Evolutionary conservation across 208 protist genomes (phyloP).

Genomic region (Borovskyia barvae): DNA sequence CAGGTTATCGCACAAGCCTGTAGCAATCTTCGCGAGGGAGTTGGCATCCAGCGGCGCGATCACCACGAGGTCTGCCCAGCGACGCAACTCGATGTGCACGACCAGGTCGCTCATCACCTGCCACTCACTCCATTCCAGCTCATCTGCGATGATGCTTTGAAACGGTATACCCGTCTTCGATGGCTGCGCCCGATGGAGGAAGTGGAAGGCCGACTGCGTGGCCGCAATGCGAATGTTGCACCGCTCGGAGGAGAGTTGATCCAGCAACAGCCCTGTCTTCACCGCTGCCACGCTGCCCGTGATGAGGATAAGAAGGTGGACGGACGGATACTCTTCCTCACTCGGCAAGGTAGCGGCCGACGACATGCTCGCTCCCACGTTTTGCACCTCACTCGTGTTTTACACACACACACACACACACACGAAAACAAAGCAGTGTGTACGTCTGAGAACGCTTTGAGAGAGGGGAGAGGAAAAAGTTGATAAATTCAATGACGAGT

Average conservation of each 20-base stretch:
- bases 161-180: slow-evolving; percentile 59
- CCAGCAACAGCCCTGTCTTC: slow-evolving; percentile 81
- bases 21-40: slow-evolving; percentile 94
- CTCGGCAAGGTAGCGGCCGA: background rate
- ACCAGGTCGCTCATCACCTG: slow-evolving; percentile 84
- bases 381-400: too few species aligned
- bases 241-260: slow-evolving; percentile 58
- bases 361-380: too few species aligned
- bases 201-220: slow-evolving; percentile 77
- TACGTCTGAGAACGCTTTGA: too few species aligned
- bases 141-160: slow-evolving; percentile 80
- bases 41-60: slow-evolving; percentile 97
- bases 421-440: too few species aligned
- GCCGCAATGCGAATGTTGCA: slow-evolving; percentile 84
- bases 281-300: slow-evolving; percentile 89
- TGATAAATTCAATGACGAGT: background rate
- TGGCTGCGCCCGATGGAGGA: slow-evolving; percentile 64
- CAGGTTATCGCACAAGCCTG: slow-evolving; percentile 95
- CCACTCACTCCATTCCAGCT: slow-evolving; percentile 83
- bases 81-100: slow-evolving; percentile 92
- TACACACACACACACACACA: background rate
- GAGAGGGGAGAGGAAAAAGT: background rate
- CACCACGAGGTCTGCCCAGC: slow-evolving; percentile 95
- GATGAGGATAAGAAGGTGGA: slow-evolving; percentile 80
- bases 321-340: slow-evolving; percentile 36